phyloP scores from a whole-genome alignment of 75 land plant genomes.

The Picea glauca region DNA sequence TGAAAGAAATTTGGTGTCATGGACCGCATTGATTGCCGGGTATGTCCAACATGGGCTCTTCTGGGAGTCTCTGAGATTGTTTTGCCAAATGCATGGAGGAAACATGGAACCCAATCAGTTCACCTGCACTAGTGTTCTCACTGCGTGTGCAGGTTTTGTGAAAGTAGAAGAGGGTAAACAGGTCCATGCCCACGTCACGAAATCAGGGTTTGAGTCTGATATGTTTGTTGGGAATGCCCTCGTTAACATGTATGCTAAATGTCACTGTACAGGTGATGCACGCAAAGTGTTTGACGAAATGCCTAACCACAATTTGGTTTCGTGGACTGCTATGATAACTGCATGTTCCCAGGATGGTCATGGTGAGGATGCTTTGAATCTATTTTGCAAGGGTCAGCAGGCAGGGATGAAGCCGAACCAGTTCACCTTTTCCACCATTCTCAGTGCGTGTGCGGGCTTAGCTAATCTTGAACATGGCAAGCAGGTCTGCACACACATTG shows the following conservation, averaged over 20 bases:
- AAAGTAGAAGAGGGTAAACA: slow-evolving; percentile 19
- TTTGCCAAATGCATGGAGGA: slow-evolving; percentile 14
- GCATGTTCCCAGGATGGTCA: slow-evolving; percentile 27
- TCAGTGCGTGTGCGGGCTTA: slow-evolving; percentile 31
- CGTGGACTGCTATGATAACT: slow-evolving; percentile 32
- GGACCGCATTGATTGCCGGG: slow-evolving; percentile 42
- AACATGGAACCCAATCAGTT: slow-evolving; percentile 34
- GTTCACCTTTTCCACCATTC: slow-evolving; percentile 29
- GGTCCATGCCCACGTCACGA: slow-evolving; percentile 4
- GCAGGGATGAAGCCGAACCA: slow-evolving; percentile 27
- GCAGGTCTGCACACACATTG: slow-evolving; percentile 13
- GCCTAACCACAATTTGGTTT: slow-evolving; percentile 17
- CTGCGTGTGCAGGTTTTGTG: slow-evolving; percentile 27
- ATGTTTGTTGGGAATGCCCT: background rate
- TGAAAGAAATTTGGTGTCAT: slow-evolving; percentile 21
- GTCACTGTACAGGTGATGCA: background rate
- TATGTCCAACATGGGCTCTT: slow-evolving; percentile 26
- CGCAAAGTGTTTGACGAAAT: background rate
- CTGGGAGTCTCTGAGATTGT: slow-evolving; percentile 13
- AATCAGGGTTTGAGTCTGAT: slow-evolving; percentile 7
- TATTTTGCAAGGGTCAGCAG: slow-evolving; percentile 21
- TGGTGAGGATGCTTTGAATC: slow-evolving; percentile 22
- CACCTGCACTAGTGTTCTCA: slow-evolving; percentile 34
- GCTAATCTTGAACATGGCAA: slow-evolving; percentile 26
- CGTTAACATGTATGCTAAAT: background rate